These are phyloP conservation scores for Backusella circina DNA, from an alignment of 192 early-diverging fungal species.

Conservation along the genomic window DNA sequence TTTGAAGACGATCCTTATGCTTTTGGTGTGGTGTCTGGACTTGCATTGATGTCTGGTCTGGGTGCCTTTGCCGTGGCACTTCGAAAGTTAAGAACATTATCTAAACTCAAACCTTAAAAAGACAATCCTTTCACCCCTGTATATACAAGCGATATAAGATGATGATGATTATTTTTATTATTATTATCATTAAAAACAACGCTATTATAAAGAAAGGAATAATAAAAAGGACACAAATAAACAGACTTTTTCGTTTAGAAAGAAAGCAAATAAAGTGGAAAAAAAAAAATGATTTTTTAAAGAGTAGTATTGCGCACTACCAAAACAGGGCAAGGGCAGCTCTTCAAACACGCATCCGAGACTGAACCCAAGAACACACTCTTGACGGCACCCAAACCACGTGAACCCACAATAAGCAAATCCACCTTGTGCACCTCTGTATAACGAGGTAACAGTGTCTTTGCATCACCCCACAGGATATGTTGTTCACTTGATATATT, in stretches of 20 bases:
- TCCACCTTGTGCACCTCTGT: constrained; percentile 27
- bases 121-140: background rate
- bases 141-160: background rate
- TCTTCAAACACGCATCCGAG: constrained; percentile 27
- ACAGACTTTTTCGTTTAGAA: background rate
- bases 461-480: constrained; percentile 35
- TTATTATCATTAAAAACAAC: background rate
- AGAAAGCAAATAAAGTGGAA: background rate
- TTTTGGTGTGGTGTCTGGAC: constrained; percentile 59
- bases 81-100: constrained; percentile 11
- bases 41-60: constrained; percentile 32
- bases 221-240: background rate
- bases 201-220: background rate
- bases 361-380: constrained; percentile 35
- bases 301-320: constrained; percentile 31
- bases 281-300: constrained; percentile 4
- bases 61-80: constrained; percentile 19
- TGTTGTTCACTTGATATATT: constrained; percentile 30
- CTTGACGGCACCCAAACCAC: constrained; percentile 30
- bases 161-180: background rate
- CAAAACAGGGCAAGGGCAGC: constrained; percentile 33
- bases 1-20: constrained; percentile 68
- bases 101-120: constrained; percentile 15
- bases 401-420: constrained; percentile 35
- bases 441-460: constrained; percentile 21